These are phyloP conservation scores for Balamuthia mandrillaris DNA, from an alignment of 208 protist genomes.

Conservation along the genomic window DNA sequence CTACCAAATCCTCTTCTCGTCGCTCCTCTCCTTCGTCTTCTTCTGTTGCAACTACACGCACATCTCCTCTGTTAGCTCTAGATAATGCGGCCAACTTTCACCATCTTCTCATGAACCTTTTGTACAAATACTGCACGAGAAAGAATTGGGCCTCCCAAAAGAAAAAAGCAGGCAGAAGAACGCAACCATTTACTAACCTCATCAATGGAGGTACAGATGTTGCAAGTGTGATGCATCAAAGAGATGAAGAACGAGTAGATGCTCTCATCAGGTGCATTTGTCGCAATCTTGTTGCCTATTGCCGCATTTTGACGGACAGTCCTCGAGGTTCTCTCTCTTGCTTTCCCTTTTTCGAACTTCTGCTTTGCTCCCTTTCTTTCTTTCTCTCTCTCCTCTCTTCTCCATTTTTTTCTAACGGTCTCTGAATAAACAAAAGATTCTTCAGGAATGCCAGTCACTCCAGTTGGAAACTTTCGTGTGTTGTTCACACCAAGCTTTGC, in stretches of 20 bases:
- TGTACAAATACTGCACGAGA: background rate
- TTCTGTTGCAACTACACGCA: constrained; percentile 30
- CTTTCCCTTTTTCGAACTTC: background rate
- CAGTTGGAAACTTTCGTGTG: background rate
- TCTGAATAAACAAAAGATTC: background rate
- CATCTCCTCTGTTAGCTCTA: too few relatives aligned
- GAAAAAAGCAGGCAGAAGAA: background rate
- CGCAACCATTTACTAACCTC: background rate
- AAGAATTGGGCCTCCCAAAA: background rate
- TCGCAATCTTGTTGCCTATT: constrained; percentile 29
- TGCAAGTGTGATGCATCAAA: background rate
- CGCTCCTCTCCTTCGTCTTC: background rate
- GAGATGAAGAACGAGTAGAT: background rate
- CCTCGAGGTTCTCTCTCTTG: background rate
- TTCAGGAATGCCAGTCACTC: background rate
- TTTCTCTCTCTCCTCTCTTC: constrained; percentile 2
- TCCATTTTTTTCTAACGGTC: background rate
- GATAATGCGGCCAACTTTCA: constrained; percentile 29
- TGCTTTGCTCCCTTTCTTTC: background rate
- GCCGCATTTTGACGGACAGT: constrained; percentile 7
- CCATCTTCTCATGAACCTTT: constrained; percentile 26
- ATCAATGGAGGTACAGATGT: background rate
- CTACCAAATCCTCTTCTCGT: constrained; percentile 8
- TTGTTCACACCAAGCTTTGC: constrained; percentile 20
- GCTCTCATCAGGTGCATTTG: background rate